These are phyloP conservation scores for Phytomonas sp. DNA, from an alignment of 208 protist genomes.

Conservation along the genomic window DNA sequence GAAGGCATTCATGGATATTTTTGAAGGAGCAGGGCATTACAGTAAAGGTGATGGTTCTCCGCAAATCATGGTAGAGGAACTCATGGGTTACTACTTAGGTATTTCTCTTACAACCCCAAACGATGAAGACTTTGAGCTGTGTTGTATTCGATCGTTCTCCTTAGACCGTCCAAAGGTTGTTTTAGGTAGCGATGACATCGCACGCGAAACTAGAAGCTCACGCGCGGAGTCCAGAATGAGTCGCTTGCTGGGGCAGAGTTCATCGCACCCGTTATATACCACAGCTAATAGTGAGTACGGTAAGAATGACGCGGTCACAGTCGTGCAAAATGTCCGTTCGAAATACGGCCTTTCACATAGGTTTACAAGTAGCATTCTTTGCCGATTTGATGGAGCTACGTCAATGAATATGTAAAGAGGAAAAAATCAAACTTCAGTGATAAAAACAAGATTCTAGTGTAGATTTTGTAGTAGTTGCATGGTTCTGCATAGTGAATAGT, in stretches of 20 bases:
- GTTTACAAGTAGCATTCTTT: constrained; percentile 55
- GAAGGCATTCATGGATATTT: background rate
- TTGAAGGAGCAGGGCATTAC: constrained; percentile 24
- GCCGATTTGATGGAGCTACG: constrained; percentile 43
- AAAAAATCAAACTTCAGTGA: background rate
- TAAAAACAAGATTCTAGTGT: background rate
- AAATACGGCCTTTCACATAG: constrained; percentile 50
- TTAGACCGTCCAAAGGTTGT: constrained; percentile 61
- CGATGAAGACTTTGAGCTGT: constrained; percentile 76
- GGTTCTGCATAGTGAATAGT: background rate
- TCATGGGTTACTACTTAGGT: constrained; percentile 62
- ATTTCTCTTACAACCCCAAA: constrained; percentile 35
- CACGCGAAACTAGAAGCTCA: constrained; percentile 20
- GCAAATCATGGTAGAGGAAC: constrained; percentile 40
- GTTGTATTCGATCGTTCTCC: constrained; percentile 74
- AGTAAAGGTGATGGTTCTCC: constrained; percentile 15
- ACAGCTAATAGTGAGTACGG: constrained; percentile 66
- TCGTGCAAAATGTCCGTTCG: constrained; percentile 5
- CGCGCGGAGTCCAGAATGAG: constrained; percentile 28
- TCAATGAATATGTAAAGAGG: constrained; percentile 83
- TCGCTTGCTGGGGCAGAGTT: constrained; percentile 31
- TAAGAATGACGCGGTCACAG: constrained; percentile 24
- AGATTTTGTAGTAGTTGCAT: background rate
- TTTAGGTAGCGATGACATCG: constrained; percentile 23
- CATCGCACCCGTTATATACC: constrained; percentile 63